phyloP scores from a whole-genome alignment of 2,329 filamentous ascomycete species.

The Penicillium griseofulvum region DNA sequence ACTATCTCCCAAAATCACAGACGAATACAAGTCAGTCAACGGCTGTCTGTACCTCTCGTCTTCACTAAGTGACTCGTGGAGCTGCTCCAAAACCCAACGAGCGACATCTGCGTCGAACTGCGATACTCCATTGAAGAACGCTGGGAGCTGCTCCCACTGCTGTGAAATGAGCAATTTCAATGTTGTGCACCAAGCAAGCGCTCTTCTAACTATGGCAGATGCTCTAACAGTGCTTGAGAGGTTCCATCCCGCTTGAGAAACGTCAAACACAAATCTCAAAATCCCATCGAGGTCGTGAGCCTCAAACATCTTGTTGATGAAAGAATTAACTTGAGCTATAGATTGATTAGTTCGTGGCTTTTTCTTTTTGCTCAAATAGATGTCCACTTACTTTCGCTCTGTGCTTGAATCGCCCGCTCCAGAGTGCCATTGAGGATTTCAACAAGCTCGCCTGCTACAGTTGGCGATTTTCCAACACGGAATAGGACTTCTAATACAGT shows the following conservation, averaged over 20 bases:
- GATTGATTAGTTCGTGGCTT: constrained; percentile 2
- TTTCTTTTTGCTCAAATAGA: not conserved
- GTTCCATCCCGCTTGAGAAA: constrained; percentile 25
- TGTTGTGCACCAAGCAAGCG: constrained; percentile 32
- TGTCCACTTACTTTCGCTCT: constrained; percentile 28
- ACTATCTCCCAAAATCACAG: constrained; percentile 27
- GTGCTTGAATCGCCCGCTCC: constrained; percentile 33
- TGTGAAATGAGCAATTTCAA: constrained; percentile 24
- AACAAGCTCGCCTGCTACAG: constrained; percentile 34
- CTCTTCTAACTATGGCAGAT: constrained; percentile 37
- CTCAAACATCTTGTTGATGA: constrained; percentile 25
- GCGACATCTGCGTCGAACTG: constrained; percentile 34
- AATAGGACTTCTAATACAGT: constrained; percentile 28
- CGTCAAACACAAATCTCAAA: constrained; percentile 27
- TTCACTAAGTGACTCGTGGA: constrained; percentile 26
- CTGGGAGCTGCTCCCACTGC: constrained; percentile 17
- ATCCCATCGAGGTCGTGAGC: constrained; percentile 29
- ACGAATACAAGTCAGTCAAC: constrained; percentile 31
- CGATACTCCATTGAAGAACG: constrained; percentile 28
- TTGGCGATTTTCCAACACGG: constrained; percentile 32
- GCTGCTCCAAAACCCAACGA: constrained; percentile 35
- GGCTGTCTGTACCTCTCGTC: constrained; percentile 22
- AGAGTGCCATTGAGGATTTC: constrained; percentile 39
- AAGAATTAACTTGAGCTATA: constrained; percentile 18
- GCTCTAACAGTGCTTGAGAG: constrained; percentile 31